Base-by-base conservation (phyloP, 2,329 filamentous ascomycete species). In the Aureobasidium pullulans region DNA sequence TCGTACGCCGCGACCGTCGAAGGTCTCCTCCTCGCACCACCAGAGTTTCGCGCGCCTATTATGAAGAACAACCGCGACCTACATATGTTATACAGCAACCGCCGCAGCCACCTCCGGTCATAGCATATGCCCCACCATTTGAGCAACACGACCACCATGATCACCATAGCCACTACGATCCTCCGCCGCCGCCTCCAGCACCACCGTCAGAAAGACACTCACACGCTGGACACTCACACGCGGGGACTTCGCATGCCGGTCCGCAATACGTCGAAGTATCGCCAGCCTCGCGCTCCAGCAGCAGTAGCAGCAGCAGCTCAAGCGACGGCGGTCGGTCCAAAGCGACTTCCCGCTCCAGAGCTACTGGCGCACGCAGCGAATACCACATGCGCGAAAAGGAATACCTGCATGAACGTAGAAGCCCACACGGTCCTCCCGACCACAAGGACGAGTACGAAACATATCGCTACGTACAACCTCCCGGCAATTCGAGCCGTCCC, bases 181-280 rank as follows among this genome's bases (percentile, higher is more conserved):
- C 70, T 29, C 70, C 70, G 2, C 66, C 66, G 28, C 67, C 69
- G n/a, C 66, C 69, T 29, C 64, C 69, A 8, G 68, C 71, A 13
- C 54, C 47, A n/a, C 29, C 50, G 19, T 34, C 52, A 34, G 44
- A 42, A 40, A 61, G 60, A 61, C 64, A 62, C 70, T 49, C 62
- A 69, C 62, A 60, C 58, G 58, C 23, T n/a, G n/a, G 60, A 61
- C 64, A 62, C 70, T 49, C 62, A 69, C 62, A 60, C 58, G 58
- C 23, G 23, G 23, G 60, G 60, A 64, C 62, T 70, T 49, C 62
- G 69, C 62, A 60, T 57, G 58, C 57, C 53, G 61, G 66, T 62
- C 65, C 69, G 61, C 74, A 77, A 62, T 77, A 77, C 57, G 75
- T 79, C 53, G 73, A 79, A 64, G 77, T 79, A 40, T 71, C 71